A percentile compares a stretch with the other conserved stretches of the same genome.
phyloP scores from a whole-genome alignment of 352 stramenopile genomes.

The Pythium sp. region DNA sequence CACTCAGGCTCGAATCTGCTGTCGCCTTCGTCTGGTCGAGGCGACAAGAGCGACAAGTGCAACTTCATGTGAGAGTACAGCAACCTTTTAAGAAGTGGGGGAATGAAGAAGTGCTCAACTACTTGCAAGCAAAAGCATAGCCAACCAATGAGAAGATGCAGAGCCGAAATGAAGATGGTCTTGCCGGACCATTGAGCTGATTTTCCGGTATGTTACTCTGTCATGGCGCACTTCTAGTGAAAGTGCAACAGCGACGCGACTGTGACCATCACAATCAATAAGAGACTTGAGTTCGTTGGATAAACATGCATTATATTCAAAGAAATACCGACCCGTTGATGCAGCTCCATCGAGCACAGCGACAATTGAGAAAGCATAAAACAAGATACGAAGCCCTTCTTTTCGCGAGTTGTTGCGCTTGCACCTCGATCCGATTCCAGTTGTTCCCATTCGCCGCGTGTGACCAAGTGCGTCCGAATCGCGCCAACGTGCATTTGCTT shows the following conservation, averaged over 20 bases:
- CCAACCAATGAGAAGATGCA: not conserved
- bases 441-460: not conserved
- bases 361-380: not conserved
- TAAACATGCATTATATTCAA: not conserved
- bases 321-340: not conserved
- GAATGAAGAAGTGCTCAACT: not conserved
- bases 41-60: conserved; percentile 7
- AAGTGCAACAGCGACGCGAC: not conserved
- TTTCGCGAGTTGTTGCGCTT: not conserved
- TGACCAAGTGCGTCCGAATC: not conserved
- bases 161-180: not conserved
- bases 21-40: not conserved
- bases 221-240: not conserved
- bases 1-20: not conserved
- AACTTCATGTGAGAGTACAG: conserved; percentile 13
- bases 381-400: not conserved
- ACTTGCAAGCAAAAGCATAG: not conserved
- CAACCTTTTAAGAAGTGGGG: not conserved
- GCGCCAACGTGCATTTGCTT: conserved; percentile 13
- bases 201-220: not conserved
- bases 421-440: not conserved
- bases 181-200: not conserved
- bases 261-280: no score
- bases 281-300: no score
- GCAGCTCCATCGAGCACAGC: not conserved